phyloP scores from a whole-genome alignment of 768 basidiomycete species.

The Floccularia luteovirens region DNA sequence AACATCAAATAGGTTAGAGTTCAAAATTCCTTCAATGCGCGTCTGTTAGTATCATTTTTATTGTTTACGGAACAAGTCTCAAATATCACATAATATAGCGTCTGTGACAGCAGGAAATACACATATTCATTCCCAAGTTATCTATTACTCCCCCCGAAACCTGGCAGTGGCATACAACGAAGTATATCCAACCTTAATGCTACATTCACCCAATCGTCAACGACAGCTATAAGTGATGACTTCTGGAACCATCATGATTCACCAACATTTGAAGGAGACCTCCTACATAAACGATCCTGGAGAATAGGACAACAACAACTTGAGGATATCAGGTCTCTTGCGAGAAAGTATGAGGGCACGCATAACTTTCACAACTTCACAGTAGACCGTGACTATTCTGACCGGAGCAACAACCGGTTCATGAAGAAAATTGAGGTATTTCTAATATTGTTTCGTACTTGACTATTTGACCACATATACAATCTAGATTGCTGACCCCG shows the following conservation, averaged over 20 bases:
- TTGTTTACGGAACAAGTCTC: constrained; percentile 6
- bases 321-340: constrained; percentile 44
- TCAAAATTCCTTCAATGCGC: constrained; percentile 79
- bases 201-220: constrained; percentile 13
- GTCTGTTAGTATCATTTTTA: constrained; percentile 37
- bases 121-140: constrained; percentile 97
- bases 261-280: constrained; percentile 47
- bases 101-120: constrained; percentile 94
- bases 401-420: constrained; percentile 74
- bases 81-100: constrained; percentile 44
- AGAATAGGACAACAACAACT: constrained; percentile 49
- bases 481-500: constrained; percentile 71
- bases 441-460: not conserved
- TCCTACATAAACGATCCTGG: constrained; percentile 65
- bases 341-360: constrained; percentile 71
- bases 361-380: constrained; percentile 99
- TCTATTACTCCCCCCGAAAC: constrained; percentile 84
- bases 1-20: constrained; percentile 43
- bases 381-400: constrained; percentile 76
- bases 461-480: not conserved
- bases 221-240: constrained; percentile 8
- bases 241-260: constrained; percentile 59
- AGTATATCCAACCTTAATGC: constrained; percentile 26
- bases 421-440: constrained; percentile 83
- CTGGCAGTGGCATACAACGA: constrained; percentile 53